These are phyloP conservation scores for Boletus holoroseus DNA, from an alignment of 1,284 basidiomycete genomes.

Conservation along the genomic window DNA sequence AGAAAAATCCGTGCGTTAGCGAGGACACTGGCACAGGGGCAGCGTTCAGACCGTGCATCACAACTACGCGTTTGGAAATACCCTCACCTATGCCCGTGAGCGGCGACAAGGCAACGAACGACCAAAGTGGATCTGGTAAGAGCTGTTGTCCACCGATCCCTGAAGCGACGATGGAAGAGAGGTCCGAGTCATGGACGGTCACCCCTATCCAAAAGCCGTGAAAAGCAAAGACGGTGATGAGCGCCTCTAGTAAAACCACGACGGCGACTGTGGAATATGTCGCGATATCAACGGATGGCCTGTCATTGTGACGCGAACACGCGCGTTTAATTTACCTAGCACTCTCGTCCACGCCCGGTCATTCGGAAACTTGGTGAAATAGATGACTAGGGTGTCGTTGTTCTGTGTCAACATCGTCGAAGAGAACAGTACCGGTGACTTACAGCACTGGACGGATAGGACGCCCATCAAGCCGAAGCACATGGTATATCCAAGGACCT, in stretches of 20 bases:
- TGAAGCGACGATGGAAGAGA: constrained; percentile 11
- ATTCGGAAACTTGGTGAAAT: constrained; percentile 13
- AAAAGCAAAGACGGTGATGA: constrained; percentile 13
- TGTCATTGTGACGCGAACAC: neutral
- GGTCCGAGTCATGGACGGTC: constrained; percentile 1
- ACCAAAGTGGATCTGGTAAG: constrained; percentile 8
- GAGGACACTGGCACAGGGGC: constrained; percentile 2
- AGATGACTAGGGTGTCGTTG: constrained; percentile 8
- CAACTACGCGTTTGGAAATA: too few species aligned
- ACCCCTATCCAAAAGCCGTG: constrained; percentile 14
- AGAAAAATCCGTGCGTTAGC: constrained; percentile 13
- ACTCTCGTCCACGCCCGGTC: constrained; percentile 1
- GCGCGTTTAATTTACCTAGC: neutral
- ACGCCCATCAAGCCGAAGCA: constrained; percentile 16
- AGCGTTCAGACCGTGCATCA: neutral
- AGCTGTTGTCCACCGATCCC: neutral
- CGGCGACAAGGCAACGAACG: constrained; percentile 5
- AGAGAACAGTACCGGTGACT: neutral
- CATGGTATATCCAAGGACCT: constrained; percentile 15
- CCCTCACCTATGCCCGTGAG: constrained; percentile 11
- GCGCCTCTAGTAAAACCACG: constrained; percentile 8
- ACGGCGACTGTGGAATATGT: constrained; percentile 2
- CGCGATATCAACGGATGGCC: neutral
- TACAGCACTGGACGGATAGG: constrained; percentile 14
- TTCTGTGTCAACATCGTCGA: neutral